These are phyloP conservation scores for Tuber indicum DNA, from an alignment of 495 filamentous ascomycete genomes.

Conservation along the genomic window DNA sequence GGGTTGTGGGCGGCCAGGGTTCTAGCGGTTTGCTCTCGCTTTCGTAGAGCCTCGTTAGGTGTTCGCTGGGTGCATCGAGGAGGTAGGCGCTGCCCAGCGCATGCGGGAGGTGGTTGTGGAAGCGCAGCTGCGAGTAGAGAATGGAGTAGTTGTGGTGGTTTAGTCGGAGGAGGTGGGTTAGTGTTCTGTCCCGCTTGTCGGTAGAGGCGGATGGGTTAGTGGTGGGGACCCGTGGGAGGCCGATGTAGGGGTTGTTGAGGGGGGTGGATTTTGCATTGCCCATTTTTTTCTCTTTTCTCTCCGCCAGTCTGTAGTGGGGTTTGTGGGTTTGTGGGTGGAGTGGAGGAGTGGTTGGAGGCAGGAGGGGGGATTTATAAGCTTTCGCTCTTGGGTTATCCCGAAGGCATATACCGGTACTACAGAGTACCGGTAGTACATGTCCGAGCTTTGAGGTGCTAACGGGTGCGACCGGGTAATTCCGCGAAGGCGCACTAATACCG, in stretches of 20 bases:
- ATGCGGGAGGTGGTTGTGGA: conserved; percentile 85
- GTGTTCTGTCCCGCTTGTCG: conserved; percentile 70
- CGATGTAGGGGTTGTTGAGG: conserved; percentile 47
- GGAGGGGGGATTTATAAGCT: background rate
- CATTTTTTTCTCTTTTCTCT: conserved; percentile 7
- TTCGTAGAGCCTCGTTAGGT: conserved; percentile 75
- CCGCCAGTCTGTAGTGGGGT: background rate
- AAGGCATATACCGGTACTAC: background rate
- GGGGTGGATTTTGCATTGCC: conserved; percentile 25
- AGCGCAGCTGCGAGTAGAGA: conserved; percentile 63
- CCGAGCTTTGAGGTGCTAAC: background rate
- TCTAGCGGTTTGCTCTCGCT: conserved; percentile 62
- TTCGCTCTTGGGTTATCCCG: background rate
- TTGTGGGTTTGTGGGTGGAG: background rate
- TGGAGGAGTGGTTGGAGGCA: background rate
- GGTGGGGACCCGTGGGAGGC: conserved; percentile 62
- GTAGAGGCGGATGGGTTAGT: conserved; percentile 70
- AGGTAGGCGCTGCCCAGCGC: conserved; percentile 75
- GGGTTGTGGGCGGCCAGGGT: conserved; percentile 69
- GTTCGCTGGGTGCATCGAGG: conserved; percentile 63
- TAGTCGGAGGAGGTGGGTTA: conserved; percentile 81
- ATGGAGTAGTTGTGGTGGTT: conserved; percentile 89
- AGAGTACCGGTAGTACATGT: background rate
- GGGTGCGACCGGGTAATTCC: background rate
- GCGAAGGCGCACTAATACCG: background rate